These are phyloP conservation scores for Sutorius australiensis DNA, from an alignment of 768 basidiomycete genomes.

Conservation along the genomic window DNA sequence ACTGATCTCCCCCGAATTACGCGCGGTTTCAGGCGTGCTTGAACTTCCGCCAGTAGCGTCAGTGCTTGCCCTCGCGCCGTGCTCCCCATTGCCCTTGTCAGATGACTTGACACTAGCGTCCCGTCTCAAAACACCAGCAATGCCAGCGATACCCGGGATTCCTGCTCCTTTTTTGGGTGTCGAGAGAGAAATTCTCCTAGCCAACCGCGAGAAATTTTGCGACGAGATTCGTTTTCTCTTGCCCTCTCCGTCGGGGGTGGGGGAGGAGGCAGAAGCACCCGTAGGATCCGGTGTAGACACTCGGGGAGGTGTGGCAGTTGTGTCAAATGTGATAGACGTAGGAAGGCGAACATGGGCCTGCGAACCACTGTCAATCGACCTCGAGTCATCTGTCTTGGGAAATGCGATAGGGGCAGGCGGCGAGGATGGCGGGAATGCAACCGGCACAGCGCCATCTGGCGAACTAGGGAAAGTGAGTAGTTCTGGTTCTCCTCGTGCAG, in stretches of 20 bases:
- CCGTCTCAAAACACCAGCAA: slow-evolving; percentile 28
- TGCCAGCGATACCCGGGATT: slow-evolving; percentile 37
- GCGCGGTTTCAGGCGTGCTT: slow-evolving; percentile 40
- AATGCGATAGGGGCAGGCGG: slow-evolving; percentile 36
- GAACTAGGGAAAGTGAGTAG: slow-evolving; percentile 7
- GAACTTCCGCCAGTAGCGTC: slow-evolving; percentile 19
- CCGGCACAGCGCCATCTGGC: slow-evolving; percentile 17
- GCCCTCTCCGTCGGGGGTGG: slow-evolving; percentile 65
- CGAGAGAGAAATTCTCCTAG: slow-evolving; percentile 64
- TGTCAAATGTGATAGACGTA: slow-evolving; percentile 60
- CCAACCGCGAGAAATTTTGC: slow-evolving; percentile 82
- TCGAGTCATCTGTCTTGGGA: slow-evolving; percentile 37
- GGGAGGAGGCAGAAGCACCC: slow-evolving; percentile 56
- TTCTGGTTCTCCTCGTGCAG: slow-evolving; percentile 17
- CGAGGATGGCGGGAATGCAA: slow-evolving; percentile 37
- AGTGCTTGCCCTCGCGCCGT: slow-evolving; percentile 11
- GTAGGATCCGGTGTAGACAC: slow-evolving; percentile 66
- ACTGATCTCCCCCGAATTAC: slow-evolving; percentile 48
- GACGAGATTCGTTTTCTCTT: slow-evolving; percentile 80
- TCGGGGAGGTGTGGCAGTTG: slow-evolving; percentile 54
- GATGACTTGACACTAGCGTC: slow-evolving; percentile 34
- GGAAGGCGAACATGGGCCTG: slow-evolving; percentile 25
- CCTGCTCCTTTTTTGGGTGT: slow-evolving; percentile 54
- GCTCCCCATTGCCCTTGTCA: slow-evolving; percentile 38
- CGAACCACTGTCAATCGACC: slow-evolving; percentile 29